Percentiles rank a stretch among this genome's conserved stretches.
These are phyloP conservation scores for Alternaria viburni DNA, from an alignment of 2,329 filamentous ascomycete species.

Conservation along the genomic window DNA sequence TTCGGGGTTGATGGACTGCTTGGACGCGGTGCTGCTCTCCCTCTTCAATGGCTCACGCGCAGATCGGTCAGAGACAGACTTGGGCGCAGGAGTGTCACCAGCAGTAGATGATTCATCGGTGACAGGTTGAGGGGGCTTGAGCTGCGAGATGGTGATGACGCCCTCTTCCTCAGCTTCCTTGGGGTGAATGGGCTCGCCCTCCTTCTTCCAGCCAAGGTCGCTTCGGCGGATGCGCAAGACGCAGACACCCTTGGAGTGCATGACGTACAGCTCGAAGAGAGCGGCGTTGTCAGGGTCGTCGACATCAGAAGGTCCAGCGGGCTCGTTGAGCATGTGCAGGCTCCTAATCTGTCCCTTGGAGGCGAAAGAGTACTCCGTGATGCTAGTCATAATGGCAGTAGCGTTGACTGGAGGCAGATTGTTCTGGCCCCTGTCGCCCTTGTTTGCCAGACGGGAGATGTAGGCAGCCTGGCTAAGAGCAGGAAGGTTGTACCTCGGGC, in stretches of 20 bases:
- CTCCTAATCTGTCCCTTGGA: slow-evolving; percentile 87
- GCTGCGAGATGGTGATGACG: slow-evolving; percentile 74
- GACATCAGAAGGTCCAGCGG: slow-evolving; percentile 65
- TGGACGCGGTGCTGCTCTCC: slow-evolving; percentile 41
- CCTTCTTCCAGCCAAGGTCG: slow-evolving; percentile 88
- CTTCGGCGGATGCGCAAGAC: slow-evolving; percentile 84
- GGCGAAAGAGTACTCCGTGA: slow-evolving; percentile 91
- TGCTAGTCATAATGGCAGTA: slow-evolving; percentile 95
- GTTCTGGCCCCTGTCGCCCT: slow-evolving; percentile 58
- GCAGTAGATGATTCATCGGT: slow-evolving; percentile 49
- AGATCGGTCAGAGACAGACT: slow-evolving; percentile 45
- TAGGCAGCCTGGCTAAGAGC: slow-evolving; percentile 87
- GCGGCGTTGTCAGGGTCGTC: slow-evolving; percentile 69
- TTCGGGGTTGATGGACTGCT: slow-evolving; percentile 46
- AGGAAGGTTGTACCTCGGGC: slow-evolving; percentile 84
- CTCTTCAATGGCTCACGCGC: slow-evolving; percentile 45
- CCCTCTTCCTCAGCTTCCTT: slow-evolving; percentile 78
- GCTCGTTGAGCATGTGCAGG: slow-evolving; percentile 81
- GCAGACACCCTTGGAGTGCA: slow-evolving; percentile 97
- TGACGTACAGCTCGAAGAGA: slow-evolving; percentile 93
- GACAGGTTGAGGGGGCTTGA: slow-evolving; percentile 52
- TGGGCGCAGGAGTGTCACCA: slow-evolving; percentile 43
- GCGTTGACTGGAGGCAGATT: slow-evolving; percentile 81
- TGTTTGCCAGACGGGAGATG: slow-evolving; percentile 74
- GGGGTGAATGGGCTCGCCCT: slow-evolving; percentile 83